Evolutionary conservation across 805 yeast genomes (phyloP).

Genomic region (Cyberlindnera euphorbiae): DNA sequence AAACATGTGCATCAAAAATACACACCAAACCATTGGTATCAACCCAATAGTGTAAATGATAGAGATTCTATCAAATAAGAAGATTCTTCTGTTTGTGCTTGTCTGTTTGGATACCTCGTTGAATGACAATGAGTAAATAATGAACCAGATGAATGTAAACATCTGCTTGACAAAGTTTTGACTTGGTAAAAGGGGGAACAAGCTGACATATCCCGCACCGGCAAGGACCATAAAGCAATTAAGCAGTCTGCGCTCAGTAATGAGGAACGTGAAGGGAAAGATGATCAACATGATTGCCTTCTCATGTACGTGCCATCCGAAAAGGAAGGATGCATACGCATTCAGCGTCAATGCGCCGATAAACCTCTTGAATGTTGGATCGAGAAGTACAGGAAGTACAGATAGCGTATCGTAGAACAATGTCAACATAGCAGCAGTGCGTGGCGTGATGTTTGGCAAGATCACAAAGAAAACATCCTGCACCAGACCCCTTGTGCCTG

Average conservation of each 20-base stretch:
- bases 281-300: conserved; percentile 90
- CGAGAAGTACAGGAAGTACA: conserved; percentile 60
- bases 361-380: conserved; percentile 75
- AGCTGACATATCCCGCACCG: conserved; percentile 77
- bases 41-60: conserved; percentile 63
- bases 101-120: conserved; percentile 54
- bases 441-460: conserved; percentile 77
- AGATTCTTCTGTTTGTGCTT: conserved; percentile 39
- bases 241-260: conserved; percentile 65
- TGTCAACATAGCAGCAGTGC: conserved; percentile 70
- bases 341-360: conserved; percentile 83
- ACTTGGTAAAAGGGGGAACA: conserved; percentile 80
- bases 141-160: conserved; percentile 82
- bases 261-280: conserved; percentile 78
- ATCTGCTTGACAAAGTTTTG: conserved; percentile 75
- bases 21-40: conserved; percentile 52
- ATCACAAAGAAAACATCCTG: conserved; percentile 84
- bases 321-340: conserved; percentile 84
- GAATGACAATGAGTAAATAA: conserved; percentile 67
- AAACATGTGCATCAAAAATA: conserved; percentile 49
- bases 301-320: conserved; percentile 99
- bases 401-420: conserved; percentile 81
- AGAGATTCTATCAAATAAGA: conserved; percentile 68
- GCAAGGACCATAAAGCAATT: conserved; percentile 67
- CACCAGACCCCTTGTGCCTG: conserved; percentile 80